A percentile compares a stretch with the other conserved stretches of the same genome.
These are phyloP conservation scores for Niebla homalea DNA, from an alignment of 495 filamentous ascomycete species.

Conservation along the genomic window DNA sequence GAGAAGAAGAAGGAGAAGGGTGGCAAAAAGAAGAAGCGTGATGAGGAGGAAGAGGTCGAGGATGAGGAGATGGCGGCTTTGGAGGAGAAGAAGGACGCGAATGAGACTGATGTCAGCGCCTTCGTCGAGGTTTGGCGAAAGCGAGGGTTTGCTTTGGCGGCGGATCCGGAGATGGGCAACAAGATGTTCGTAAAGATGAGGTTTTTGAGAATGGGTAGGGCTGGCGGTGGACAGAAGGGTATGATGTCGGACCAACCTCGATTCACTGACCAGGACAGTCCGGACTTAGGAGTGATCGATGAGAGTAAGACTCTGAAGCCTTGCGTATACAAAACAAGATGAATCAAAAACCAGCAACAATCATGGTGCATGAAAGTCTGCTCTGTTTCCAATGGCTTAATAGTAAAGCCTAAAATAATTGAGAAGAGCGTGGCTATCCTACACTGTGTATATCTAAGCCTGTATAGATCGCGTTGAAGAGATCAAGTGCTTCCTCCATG, in stretches of 20 bases:
- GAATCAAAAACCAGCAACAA: background rate
- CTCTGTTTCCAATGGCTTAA: no score
- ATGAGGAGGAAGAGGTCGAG: conserved; percentile 28
- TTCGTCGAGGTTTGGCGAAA: conserved; percentile 72
- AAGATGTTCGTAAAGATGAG: conserved; percentile 98
- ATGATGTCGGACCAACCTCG: conserved; percentile 38
- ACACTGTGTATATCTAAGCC: no score
- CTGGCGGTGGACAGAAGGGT: conserved; percentile 16
- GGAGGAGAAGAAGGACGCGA: conserved; percentile 38
- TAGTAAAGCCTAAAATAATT: no score
- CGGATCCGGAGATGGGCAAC: conserved; percentile 64
- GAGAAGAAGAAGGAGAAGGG: conserved; percentile 23
- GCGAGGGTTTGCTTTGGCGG: conserved; percentile 62
- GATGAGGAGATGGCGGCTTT: conserved; percentile 34
- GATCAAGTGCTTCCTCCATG: no score
- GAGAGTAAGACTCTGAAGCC: conserved; percentile 68
- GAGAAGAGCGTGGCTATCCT: no score
- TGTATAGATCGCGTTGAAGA: no score
- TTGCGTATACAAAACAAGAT: conserved; percentile 91
- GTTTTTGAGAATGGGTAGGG: conserved; percentile 62
- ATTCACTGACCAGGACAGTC: conserved; percentile 42
- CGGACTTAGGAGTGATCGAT: conserved; percentile 37
- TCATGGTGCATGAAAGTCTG: background rate
- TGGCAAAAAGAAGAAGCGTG: conserved; percentile 21
- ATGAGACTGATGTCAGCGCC: conserved; percentile 73